Evolutionary conservation across 1,284 basidiomycete genomes (phyloP).

Genomic region (Trichosporon inkin): DNA sequence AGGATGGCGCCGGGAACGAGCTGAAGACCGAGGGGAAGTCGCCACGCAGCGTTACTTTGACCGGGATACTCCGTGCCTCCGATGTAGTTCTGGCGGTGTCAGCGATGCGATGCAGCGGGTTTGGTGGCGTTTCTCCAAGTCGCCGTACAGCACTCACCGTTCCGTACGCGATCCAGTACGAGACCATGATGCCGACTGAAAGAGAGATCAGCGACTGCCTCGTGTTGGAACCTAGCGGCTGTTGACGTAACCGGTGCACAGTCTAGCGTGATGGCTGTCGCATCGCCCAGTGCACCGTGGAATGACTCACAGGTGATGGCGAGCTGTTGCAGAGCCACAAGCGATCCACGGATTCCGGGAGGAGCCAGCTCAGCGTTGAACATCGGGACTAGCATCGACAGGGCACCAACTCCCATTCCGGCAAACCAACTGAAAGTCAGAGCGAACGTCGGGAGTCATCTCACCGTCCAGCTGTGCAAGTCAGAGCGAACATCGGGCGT

Average conservation of each 20-base stretch:
- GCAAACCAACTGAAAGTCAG: slow-evolving; percentile 34
- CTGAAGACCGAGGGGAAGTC: slow-evolving; percentile 67
- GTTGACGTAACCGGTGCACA: too few relatives aligned
- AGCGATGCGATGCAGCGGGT: background rate
- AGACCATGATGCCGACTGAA: slow-evolving; percentile 31
- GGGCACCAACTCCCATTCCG: slow-evolving; percentile 47
- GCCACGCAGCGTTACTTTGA: slow-evolving; percentile 36
- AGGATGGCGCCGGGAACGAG: slow-evolving; percentile 55
- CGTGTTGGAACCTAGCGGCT: slow-evolving; percentile 17
- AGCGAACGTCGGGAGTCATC: background rate
- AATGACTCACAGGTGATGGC: slow-evolving; percentile 67
- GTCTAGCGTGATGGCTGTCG: too few relatives aligned
- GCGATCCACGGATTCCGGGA: slow-evolving; percentile 73
- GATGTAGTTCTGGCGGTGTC: slow-evolving; percentile 23
- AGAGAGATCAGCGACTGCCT: background rate
- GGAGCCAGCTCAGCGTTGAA: slow-evolving; percentile 75
- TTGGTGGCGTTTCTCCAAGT: too few relatives aligned
- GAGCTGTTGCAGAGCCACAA: slow-evolving; percentile 75
- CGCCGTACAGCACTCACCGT: slow-evolving; percentile 52
- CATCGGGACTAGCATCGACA: slow-evolving; percentile 50
- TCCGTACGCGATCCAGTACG: slow-evolving; percentile 62
- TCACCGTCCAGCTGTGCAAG: too few relatives aligned
- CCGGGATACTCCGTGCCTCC: slow-evolving; percentile 28
- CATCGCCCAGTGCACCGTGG: too few relatives aligned
- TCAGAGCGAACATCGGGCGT: background rate